Evolutionary conservation across 768 basidiomycete genomes (phyloP), one percentile per base, ranked within the genome.

Genomic region (Termitomyces sp.): DNA sequence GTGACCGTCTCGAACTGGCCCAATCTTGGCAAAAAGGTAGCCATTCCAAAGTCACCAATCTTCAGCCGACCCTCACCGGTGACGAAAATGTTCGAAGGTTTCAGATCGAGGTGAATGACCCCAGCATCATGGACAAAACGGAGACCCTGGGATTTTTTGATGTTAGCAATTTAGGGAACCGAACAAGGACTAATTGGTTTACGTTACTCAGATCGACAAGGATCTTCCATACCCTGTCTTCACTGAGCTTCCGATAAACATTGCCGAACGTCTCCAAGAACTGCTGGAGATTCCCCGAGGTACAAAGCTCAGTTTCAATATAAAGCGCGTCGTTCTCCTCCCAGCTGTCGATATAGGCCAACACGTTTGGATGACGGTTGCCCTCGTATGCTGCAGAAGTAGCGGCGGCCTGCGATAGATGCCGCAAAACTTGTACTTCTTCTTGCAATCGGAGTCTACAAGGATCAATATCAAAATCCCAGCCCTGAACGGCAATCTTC

Each of bases 21-120:
- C 35, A 31, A 74, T 38, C 94, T 77, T 0, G 94, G 93, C 90
- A 92, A 95, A 52, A 93, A 65, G 6, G 92, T 92, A n/a, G 96
- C 95, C 87, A 99, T 94, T 9, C 97, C 97, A 75, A 98, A 98
- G 71, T 99, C 97, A 8, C 96, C 96, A 69, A 99, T 94, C 76
- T 93, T 94, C 75, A 99, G 89, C 44, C 89, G 82, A 1, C 97
- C 97, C 42, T 86, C 82, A 8, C 78, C 78, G 10, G 92, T 94
- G 64, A 99, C 80, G 68, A 99, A 94, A 50, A 99, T 87, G 69
- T 99, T 99, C 42, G 93, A 93, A 12, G 97, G 97, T 75, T 99
- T 99, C 62, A 99, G 74, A 74, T 99, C 97, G 54, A 99, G 82
- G 74, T 99, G 97, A 49, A 98, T 89, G 57, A 97, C 85, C 54